Conservation (phyloP, 2,329 filamentous ascomycete species). For the Trichophyton schoenleinii region DNA sequence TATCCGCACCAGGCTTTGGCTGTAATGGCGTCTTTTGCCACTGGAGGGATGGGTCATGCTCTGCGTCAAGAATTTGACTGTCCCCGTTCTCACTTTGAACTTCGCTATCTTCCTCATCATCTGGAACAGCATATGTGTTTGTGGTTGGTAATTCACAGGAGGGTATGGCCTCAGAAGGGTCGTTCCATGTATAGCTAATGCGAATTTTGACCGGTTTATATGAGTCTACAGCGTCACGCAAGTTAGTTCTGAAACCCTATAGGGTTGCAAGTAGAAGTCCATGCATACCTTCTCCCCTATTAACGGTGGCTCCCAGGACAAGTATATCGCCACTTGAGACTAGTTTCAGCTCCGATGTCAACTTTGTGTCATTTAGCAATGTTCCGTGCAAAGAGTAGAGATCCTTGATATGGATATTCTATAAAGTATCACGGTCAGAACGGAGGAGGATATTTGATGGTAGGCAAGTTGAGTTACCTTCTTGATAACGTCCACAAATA, state of each 20-base stretch:
- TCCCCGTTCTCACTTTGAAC: neutral
- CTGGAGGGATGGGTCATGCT: neutral
- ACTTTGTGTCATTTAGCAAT: constrained; percentile 37
- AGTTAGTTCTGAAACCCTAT: neutral
- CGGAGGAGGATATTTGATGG: constrained; percentile 1
- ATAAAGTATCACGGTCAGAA: constrained; percentile 5
- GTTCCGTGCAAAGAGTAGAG: constrained; percentile 52
- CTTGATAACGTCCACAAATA: constrained; percentile 19
- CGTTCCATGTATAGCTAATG: neutral
- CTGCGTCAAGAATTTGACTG: neutral
- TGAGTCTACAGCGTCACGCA: neutral
- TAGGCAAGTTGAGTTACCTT: constrained; percentile 19
- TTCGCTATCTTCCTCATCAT: neutral
- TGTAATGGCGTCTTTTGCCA: neutral
- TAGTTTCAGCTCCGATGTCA: constrained; percentile 28
- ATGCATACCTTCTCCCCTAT: constrained; percentile 33
- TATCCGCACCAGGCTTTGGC: neutral
- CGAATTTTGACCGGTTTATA: neutral
- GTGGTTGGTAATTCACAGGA: neutral
- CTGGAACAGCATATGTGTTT: constrained; percentile 1
- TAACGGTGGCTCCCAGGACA: constrained; percentile 39
- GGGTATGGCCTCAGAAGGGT: neutral
- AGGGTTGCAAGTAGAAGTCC: neutral
- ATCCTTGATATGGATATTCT: constrained; percentile 41
- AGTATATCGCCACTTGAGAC: constrained; percentile 28